Evolutionary conservation across 345 rosid genomes (phyloP).

Genomic region (Brassica carinata): DNA sequence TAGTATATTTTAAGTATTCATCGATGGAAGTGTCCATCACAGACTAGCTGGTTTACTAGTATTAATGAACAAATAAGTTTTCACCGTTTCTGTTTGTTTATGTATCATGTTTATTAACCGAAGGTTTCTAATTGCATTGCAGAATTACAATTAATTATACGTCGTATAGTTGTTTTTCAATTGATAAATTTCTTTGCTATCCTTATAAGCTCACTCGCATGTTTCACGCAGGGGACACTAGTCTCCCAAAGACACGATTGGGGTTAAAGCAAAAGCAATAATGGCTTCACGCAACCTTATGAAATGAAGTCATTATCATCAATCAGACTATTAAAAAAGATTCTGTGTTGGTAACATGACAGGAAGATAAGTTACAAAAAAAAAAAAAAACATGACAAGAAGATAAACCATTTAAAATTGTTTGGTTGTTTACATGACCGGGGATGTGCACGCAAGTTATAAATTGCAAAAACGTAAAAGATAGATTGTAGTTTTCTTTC

Average conservation of each 20-base stretch:
- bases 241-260: conserved; percentile 33
- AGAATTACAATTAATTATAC: not conserved
- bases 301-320: conserved; percentile 4
- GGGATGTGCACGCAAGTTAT: not conserved
- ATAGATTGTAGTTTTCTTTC: not conserved
- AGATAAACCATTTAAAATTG: no score
- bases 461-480: not conserved
- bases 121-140: not conserved
- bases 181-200: not conserved
- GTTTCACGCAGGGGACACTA: conserved; percentile 24
- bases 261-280: conserved; percentile 31
- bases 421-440: not conserved
- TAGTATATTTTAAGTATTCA: not conserved
- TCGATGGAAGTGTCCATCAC: not conserved
- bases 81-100: not conserved
- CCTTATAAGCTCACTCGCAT: not conserved
- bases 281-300: not conserved
- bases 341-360: conserved; percentile 1
- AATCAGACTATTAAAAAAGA: conserved; percentile 1
- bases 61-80: not conserved
- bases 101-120: not conserved
- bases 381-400: not conserved
- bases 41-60: not conserved
- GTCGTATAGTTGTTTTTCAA: not conserved
- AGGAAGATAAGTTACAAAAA: no score